Evolutionary conservation across 805 yeast genomes (phyloP).

Genomic region (Starmerella bacillaris): DNA sequence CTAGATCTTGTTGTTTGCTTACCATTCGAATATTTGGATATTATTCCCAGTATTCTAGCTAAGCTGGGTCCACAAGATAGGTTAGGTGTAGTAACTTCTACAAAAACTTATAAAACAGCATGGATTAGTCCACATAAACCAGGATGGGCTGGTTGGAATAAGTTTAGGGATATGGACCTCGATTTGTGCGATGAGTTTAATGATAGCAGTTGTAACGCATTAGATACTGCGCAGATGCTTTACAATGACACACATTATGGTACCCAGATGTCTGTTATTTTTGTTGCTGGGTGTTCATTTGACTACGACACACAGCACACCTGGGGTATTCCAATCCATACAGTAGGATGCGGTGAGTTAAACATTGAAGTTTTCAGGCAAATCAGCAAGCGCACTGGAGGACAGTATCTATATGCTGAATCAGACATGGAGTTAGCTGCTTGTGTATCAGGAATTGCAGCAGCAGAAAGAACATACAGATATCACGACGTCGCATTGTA

Average conservation of each 20-base stretch:
- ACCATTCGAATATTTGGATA: conserved; percentile 1
- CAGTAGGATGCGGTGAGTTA: conserved; percentile 5
- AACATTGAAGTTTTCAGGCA: conserved; percentile 2
- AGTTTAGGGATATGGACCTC: neutral
- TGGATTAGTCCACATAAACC: conserved; percentile 6
- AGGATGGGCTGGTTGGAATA: conserved; percentile 9
- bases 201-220: neutral
- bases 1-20: conserved; percentile 7
- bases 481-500: conserved; percentile 3
- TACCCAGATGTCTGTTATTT: conserved; percentile 4
- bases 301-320: neutral
- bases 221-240: conserved; percentile 3
- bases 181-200: conserved; percentile 1
- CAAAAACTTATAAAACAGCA: conserved; percentile 2
- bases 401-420: conserved; percentile 5
- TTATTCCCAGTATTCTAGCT: conserved; percentile 4
- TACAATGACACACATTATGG: neutral
- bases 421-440: neutral
- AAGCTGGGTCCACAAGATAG: conserved; percentile 8
- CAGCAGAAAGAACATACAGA: conserved; percentile 3
- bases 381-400: conserved; percentile 2
- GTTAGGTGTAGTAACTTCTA: conserved; percentile 7
- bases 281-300: conserved; percentile 6
- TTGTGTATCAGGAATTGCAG: conserved; percentile 2
- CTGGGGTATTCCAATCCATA: conserved; percentile 1